Percentiles rank a stretch among this genome's conserved stretches.
Conservation (phyloP, 108 stramenopile genomes). For the Seminavis robusta region DNA sequence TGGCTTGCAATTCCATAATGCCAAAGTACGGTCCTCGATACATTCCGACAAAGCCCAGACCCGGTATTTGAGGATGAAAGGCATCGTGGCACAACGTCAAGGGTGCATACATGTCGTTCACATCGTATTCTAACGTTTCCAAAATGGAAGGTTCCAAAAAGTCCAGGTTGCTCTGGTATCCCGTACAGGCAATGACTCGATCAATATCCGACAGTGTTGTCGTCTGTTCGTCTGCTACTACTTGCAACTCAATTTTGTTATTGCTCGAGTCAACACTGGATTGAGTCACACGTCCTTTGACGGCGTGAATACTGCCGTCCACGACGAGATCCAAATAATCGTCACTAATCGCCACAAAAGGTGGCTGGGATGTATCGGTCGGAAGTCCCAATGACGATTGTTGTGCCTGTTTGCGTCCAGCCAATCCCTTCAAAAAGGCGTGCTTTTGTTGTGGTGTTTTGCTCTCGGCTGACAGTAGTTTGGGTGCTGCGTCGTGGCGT, state of each 20-base stretch:
- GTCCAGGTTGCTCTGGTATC: constrained; percentile 38
- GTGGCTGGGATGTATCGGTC: constrained; percentile 40
- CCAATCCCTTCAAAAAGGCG: constrained; percentile 25
- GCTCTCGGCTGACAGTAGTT: constrained; percentile 29
- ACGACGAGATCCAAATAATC: constrained; percentile 55
- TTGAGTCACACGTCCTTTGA: constrained; percentile 40
- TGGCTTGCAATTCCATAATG: constrained; percentile 62
- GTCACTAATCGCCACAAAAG: constrained; percentile 51
- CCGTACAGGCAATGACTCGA: constrained; percentile 52
- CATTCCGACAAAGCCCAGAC: constrained; percentile 63
- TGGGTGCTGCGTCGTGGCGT: constrained; percentile 34
- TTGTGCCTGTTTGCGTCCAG: constrained; percentile 40
- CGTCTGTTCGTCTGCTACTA: too few species aligned
- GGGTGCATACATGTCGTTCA: constrained; percentile 38
- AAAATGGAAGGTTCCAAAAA: constrained; percentile 38
- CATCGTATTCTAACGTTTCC: constrained; percentile 44
- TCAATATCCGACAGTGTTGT: constrained; percentile 23
- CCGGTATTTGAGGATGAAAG: constrained; percentile 51
- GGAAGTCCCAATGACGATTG: constrained; percentile 50
- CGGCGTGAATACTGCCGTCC: constrained; percentile 39
- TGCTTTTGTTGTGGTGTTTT: constrained; percentile 29
- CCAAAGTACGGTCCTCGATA: constrained; percentile 73
- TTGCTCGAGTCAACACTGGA: too few species aligned
- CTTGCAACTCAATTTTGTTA: background rate
- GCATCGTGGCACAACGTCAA: constrained; percentile 49